Percentiles rank a stretch among this genome's conserved stretches.
These are phyloP conservation scores for Paraglomus occultum DNA, from an alignment of 192 early-diverging fungal genomes.

Conservation along the genomic window DNA sequence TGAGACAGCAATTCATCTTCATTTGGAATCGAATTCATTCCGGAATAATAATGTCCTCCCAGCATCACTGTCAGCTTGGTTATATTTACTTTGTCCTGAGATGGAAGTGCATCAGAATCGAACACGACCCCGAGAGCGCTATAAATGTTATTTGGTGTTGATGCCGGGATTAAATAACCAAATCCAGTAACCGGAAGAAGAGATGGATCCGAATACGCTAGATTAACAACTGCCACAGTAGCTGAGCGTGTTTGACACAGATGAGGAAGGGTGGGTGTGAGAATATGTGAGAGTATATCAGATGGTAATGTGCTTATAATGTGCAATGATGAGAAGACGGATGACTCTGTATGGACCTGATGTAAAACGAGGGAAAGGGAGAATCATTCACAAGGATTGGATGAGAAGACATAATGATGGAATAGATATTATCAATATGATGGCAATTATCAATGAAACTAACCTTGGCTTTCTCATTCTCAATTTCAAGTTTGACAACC, in stretches of 20 bases:
- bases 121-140: constrained; percentile 76
- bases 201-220: constrained; percentile 55
- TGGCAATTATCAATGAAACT: neutral
- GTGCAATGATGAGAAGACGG: constrained; percentile 47
- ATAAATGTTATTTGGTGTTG: constrained; percentile 49
- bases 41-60: constrained; percentile 75
- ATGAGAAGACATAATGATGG: neutral
- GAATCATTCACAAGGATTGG: neutral
- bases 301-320: constrained; percentile 73
- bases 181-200: constrained; percentile 76
- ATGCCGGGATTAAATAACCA: constrained; percentile 83
- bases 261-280: constrained; percentile 45
- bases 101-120: constrained; percentile 77
- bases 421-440: no score
- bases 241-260: constrained; percentile 65
- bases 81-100: constrained; percentile 50
- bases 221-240: constrained; percentile 82
- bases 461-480: constrained; percentile 43
- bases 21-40: constrained; percentile 29
- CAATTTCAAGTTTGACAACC: constrained; percentile 44
- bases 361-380: neutral
- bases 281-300: constrained; percentile 44
- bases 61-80: constrained; percentile 85
- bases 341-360: constrained; percentile 37
- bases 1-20: constrained; percentile 36